Evolutionary conservation across 805 yeast species (phyloP), one percentile per base, ranked within the genome.

Genomic region (Schizosaccharomyces japonicus): DNA sequence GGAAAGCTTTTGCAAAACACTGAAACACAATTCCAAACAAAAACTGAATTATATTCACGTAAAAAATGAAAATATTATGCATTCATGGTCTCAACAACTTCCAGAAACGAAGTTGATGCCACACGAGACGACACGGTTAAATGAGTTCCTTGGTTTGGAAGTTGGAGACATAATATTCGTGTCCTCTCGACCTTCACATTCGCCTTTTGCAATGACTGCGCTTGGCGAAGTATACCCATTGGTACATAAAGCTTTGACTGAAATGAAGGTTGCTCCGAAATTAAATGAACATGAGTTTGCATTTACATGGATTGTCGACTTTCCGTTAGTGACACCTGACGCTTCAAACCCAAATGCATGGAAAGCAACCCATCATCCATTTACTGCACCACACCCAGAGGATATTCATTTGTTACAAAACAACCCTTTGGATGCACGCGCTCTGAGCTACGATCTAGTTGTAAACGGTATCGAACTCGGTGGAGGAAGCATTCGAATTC

Each of bases 401-500:
- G 94, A 83, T 57, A 25, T 26, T 15, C 23, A 15, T 32, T 6
- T 5, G 4, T 27, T 32, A n/a, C 45, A 45, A 11, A 40, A 46
- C 19, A 49, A 52, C 34, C 50, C 51, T 31, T 40, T 51, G 25
- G 58, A 63, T 34, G 83, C 78, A 2, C 68, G 73, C 33, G 98
- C 96, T 8, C 92, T 81, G 56, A 98, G 90, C 60, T 90, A 84
- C 59, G 99, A 90, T 58, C 63, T 90, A 13, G 98, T 90, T 1
- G 65, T 90, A 33, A 87, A 87, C 56, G 99, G 98, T 1, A 82
- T 80, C 5, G 99, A 90, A 58, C 70, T 85, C 1, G 99, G 99
- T 26, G 99, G 99, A 17, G 99, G 99, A 0, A 82, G 95, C 4
- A 70, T 94, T 52, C 82, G 98, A 73, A 72, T 90, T 17, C 98